phyloP scores from a whole-genome alignment of 2,329 filamentous ascomycete genomes.

The Ceratocystis diversiconidia region DNA sequence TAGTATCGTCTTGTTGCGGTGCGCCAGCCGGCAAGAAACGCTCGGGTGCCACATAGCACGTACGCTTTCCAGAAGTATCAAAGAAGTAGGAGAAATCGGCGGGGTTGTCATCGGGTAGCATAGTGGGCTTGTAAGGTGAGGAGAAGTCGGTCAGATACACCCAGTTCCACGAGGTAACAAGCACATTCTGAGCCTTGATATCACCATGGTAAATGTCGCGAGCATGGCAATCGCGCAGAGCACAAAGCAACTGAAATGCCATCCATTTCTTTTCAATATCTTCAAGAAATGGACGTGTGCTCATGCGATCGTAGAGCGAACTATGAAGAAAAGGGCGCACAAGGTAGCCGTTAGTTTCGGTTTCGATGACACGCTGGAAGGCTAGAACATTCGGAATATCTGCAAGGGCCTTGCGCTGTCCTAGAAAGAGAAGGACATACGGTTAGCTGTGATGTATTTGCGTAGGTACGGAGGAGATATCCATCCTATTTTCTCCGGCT shows the following conservation, averaged over 20 bases:
- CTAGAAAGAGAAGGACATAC: slow-evolving; percentile 29
- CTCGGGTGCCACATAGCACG: slow-evolving; percentile 91
- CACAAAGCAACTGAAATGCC: slow-evolving; percentile 86
- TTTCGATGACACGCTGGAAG: slow-evolving; percentile 86
- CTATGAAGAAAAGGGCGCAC: slow-evolving; percentile 92
- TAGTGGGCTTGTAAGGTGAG: slow-evolving; percentile 84
- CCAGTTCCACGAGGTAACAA: slow-evolving; percentile 99
- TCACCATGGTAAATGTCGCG: slow-evolving; percentile 89
- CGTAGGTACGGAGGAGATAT: too few relatives aligned
- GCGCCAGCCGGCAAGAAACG: slow-evolving; percentile 59
- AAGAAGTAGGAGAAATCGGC: slow-evolving; percentile 98
- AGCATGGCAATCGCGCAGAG: slow-evolving; percentile 78
- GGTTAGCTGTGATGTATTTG: too few relatives aligned
- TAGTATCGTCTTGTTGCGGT: slow-evolving; percentile 32
- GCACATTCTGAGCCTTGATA: slow-evolving; percentile 93
- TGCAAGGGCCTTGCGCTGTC: slow-evolving; percentile 62
- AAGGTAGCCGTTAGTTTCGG: slow-evolving; percentile 78
- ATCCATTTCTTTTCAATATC: slow-evolving; percentile 99
- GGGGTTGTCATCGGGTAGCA: slow-evolving; percentile 89
- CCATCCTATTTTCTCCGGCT: too few relatives aligned
- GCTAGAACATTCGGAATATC: slow-evolving; percentile 82
- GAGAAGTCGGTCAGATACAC: slow-evolving; percentile 96
- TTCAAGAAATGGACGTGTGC: slow-evolving; percentile 89
- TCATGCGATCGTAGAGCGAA: slow-evolving; percentile 92
- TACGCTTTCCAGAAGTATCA: slow-evolving; percentile 78